Percentiles rank a stretch among this genome's conserved stretches.
These are phyloP conservation scores for Entomortierella lignicola DNA, from an alignment of 192 early-diverging fungal genomes.

Conservation along the genomic window DNA sequence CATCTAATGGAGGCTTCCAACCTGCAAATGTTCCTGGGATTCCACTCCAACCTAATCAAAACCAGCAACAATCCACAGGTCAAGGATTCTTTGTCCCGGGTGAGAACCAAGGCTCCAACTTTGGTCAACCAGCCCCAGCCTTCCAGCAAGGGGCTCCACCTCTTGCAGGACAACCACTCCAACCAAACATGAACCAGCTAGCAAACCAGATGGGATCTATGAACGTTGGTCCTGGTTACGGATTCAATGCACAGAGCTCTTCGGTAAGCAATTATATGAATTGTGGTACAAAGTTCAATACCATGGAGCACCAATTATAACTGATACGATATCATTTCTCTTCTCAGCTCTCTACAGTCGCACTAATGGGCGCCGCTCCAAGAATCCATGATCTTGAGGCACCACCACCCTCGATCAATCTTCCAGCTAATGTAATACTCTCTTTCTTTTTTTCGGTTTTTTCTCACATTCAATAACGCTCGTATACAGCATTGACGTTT, in stretches of 20 bases:
- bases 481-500: not conserved
- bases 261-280: constrained; percentile 6
- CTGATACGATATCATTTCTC: not conserved
- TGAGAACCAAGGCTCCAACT: constrained; percentile 34
- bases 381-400: constrained; percentile 56
- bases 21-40: constrained; percentile 27
- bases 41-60: not conserved
- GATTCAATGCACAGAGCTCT: constrained; percentile 8
- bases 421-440: constrained; percentile 57
- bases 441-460: not conserved
- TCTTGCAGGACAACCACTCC: constrained; percentile 22
- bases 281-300: not conserved
- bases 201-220: constrained; percentile 23
- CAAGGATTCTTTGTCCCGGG: constrained; percentile 40
- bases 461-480: not conserved
- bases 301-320: not conserved
- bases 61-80: constrained; percentile 17
- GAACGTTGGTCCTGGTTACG: constrained; percentile 23
- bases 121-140: constrained; percentile 23
- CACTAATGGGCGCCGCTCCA: constrained; percentile 65
- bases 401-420: constrained; percentile 57
- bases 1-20: constrained; percentile 36
- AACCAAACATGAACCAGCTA: constrained; percentile 20
- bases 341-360: constrained; percentile 36
- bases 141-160: constrained; percentile 37